Percentiles rank a stretch among this genome's conserved stretches.
Evolutionary conservation across 1,139 yeast genomes (phyloP).

Genomic region (Fermentozyma sake): DNA sequence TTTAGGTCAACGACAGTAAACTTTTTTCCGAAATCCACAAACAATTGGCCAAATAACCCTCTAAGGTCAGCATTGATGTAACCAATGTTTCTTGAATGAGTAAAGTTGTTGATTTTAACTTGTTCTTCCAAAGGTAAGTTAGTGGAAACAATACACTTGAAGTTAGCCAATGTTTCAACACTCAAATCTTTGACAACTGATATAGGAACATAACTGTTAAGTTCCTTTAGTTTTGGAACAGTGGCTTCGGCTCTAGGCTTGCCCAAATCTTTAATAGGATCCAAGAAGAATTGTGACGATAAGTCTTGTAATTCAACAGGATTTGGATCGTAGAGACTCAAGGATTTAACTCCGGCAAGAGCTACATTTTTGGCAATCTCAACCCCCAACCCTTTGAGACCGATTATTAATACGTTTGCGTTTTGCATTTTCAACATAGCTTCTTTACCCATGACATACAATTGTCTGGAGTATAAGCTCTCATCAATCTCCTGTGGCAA

Average conservation of each 20-base stretch:
- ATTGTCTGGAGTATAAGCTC: conserved; percentile 90
- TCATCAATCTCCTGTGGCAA: conserved; percentile 72
- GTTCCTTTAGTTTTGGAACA: conserved; percentile 64
- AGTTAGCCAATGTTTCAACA: conserved; percentile 49
- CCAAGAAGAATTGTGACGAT: conserved; percentile 83
- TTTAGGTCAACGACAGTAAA: conserved; percentile 80
- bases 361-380: conserved; percentile 97
- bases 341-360: conserved; percentile 92
- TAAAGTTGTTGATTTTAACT: conserved; percentile 65
- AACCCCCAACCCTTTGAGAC: conserved; percentile 86
- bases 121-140: conserved; percentile 73
- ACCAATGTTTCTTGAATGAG: conserved; percentile 71
- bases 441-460: conserved; percentile 89
- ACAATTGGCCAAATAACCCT: conserved; percentile 85
- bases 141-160: conserved; percentile 81
- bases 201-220: conserved; percentile 87
- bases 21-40: conserved; percentile 83
- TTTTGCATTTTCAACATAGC: conserved; percentile 97
- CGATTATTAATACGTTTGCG: conserved; percentile 84
- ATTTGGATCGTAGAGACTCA: conserved; percentile 81
- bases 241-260: conserved; percentile 71
- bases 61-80: conserved; percentile 78
- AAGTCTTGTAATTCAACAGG: conserved; percentile 66
- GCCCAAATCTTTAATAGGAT: conserved; percentile 63
- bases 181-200: conserved; percentile 56